Conservation (phyloP, 768 basidiomycete genomes). For the Lenzites betulinus region DNA sequence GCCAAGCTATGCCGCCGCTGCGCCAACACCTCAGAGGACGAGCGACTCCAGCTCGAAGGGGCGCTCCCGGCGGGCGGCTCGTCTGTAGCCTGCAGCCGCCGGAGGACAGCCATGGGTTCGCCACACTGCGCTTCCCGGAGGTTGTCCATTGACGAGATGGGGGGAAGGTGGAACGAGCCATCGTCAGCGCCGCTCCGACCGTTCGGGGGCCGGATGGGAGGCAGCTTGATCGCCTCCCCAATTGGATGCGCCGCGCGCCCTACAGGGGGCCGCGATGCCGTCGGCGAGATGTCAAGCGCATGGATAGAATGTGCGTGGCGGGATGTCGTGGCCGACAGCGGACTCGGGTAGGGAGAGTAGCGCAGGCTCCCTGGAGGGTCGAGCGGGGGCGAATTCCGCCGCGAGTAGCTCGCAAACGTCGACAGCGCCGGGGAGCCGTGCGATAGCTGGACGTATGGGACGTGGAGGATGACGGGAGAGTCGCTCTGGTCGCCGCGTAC, state of each 20-base stretch:
- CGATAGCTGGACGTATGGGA: constrained; percentile 27
- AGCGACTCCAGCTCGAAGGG: constrained; percentile 1
- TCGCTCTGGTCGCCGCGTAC: constrained; percentile 15
- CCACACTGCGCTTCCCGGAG: constrained; percentile 50
- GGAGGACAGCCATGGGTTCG: constrained; percentile 67
- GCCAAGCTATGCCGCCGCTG: constrained; percentile 19
- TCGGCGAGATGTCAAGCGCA: constrained; percentile 37
- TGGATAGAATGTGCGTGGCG: constrained; percentile 30
- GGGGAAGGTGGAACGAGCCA: constrained; percentile 27
- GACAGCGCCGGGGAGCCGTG: constrained; percentile 19
- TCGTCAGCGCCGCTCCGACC: constrained; percentile 8
- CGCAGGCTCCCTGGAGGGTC: constrained; percentile 32
- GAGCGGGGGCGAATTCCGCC: constrained; percentile 35
- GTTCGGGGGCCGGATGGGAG: constrained; percentile 43
- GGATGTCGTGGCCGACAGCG: constrained; percentile 24
- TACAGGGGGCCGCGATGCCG: constrained; percentile 33
- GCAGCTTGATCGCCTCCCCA: constrained; percentile 39
- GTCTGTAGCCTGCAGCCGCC: constrained; percentile 62
- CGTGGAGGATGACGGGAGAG: constrained; percentile 30
- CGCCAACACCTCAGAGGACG: constrained; percentile 7
- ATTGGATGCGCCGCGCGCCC: constrained; percentile 20
- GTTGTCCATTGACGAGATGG: constrained; percentile 56
- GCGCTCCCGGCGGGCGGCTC: constrained; percentile 26
- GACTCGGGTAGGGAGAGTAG: constrained; percentile 49
- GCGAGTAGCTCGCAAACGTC: constrained; percentile 26